Evolutionary conservation across 225 moss, liverwort and hornwort genomes (phyloP).

Genomic region (Marchantia polymorpha): DNA sequence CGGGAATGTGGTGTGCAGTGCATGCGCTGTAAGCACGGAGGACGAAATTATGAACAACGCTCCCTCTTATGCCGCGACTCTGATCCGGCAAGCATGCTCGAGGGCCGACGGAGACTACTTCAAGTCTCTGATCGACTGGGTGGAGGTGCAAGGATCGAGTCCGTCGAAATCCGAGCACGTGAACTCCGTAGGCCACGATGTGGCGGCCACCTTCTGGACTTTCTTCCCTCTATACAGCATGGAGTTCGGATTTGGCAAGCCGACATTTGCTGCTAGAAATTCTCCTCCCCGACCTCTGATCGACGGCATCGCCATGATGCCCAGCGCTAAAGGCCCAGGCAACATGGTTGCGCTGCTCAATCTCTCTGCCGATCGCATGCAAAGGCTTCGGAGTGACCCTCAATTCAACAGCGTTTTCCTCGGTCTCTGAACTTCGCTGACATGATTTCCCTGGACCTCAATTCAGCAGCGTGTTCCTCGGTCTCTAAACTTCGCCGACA

Average conservation of each 20-base stretch:
- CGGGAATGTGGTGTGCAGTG: constrained; percentile 26
- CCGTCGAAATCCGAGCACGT: constrained; percentile 33
- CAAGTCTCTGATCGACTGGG: constrained; percentile 40
- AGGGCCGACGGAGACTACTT: constrained; percentile 28
- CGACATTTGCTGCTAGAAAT: constrained; percentile 30
- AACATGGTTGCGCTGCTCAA: constrained; percentile 32
- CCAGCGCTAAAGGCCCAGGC: constrained; percentile 20
- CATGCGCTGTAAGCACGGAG: constrained; percentile 18
- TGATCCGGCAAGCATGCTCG: constrained; percentile 14
- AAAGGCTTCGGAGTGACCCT: constrained; percentile 7
- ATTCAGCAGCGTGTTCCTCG: not conserved
- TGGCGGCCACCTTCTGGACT: constrained; percentile 35
- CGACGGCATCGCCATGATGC: constrained; percentile 44
- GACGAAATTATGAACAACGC: constrained; percentile 11
- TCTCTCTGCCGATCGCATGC: constrained; percentile 33
- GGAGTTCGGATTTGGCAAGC: constrained; percentile 38
- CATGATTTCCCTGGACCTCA: no score
- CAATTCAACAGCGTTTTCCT: not conserved
- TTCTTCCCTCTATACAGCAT: constrained; percentile 31
- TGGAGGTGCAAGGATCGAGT: constrained; percentile 25
- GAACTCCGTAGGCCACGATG: constrained; percentile 30
- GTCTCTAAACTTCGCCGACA: no score
- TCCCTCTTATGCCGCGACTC: constrained; percentile 3
- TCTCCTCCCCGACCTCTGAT: constrained; percentile 32
- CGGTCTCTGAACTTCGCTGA: no score